Evolutionary conservation across 768 basidiomycete genomes (phyloP).

Genomic region (Russula sp.): DNA sequence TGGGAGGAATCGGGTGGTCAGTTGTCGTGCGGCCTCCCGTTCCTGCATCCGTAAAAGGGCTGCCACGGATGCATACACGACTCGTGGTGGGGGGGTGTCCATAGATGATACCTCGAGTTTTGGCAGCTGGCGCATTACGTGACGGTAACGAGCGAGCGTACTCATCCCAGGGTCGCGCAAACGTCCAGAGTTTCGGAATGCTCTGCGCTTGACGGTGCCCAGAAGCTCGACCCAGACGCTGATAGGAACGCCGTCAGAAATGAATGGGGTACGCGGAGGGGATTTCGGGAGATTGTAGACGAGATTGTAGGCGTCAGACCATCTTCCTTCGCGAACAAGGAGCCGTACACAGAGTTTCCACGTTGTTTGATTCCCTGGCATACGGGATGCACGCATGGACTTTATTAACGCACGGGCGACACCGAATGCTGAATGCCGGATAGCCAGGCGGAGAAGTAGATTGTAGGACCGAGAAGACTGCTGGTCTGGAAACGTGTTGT

Average conservation of each 20-base stretch:
- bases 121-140: conserved; percentile 19
- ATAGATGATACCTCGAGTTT: conserved; percentile 10
- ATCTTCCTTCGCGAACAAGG: conserved; percentile 53
- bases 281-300: conserved; percentile 8
- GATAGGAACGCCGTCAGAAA: conserved; percentile 37
- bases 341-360: conserved; percentile 55
- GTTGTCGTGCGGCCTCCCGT: conserved; percentile 15
- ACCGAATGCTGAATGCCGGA: conserved; percentile 51
- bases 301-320: conserved; percentile 54
- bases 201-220: conserved; percentile 42
- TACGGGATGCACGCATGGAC: conserved; percentile 45
- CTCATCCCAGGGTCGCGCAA: conserved; percentile 24
- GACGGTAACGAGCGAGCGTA: conserved; percentile 18
- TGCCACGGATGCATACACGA: conserved; percentile 17
- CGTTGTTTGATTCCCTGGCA: conserved; percentile 52
- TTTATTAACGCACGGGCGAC: conserved; percentile 46
- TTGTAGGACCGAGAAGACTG: conserved; percentile 47
- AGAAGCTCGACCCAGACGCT: conserved; percentile 64
- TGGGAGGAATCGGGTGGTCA: conserved; percentile 20
- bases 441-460: conserved; percentile 45
- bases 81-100: conserved; percentile 15
- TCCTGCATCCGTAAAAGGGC: conserved; percentile 27
- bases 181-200: conserved; percentile 31
- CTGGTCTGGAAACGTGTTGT: conserved; percentile 37
- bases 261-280: conserved; percentile 7